Base-by-base conservation (phyloP, 768 basidiomycete genomes). In the Tulasnella sp. region DNA sequence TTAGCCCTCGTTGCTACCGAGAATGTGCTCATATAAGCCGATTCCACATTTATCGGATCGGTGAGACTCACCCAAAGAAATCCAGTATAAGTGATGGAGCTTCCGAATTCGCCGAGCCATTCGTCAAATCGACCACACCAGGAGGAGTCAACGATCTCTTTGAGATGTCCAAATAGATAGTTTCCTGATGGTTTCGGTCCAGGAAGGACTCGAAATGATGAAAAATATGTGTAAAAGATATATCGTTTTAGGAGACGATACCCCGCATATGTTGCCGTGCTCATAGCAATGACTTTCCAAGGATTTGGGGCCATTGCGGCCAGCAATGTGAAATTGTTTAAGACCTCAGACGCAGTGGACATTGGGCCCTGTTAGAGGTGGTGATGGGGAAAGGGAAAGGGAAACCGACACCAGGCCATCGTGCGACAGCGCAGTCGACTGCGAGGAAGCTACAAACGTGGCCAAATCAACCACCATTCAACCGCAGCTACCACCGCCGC, bases 101-200 rank as follows among this genome's bases (percentile, higher is more conserved):
- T 75, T 0, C 90, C 90, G 80, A 89, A 88, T 77, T 88, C 81
- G 61, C 83, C 81, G 1, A 86, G 81, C 90, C 90, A 90, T 81
- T 86, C 81, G 61, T 88, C 86, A n/a, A 87, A 83, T 3, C 86
- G 78, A 7, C 26, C 9, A 35, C 26, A 6, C 61, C 61, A 67
- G 13, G 61, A 67, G 32, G 61, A 67, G 3, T 67, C 61, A 15
- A 67, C 4, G 4, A 67, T 20, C 5, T 26, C 61, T 67, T 67
- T 67, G 26, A 67, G 5, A 67, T 67, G n/a, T 32, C 61, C 61
- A 0, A 67, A 11, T 26, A 67, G 6, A 13, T 67, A 67, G 61
- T 67, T 32, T 13, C 61, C 5, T 67, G 61, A 13, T 11, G 61
- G 29, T 35, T 67, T 26, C 23, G 61, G 61, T 26, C 61, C 61